Conservation (phyloP, 495 filamentous ascomycete genomes). For the Xylaria acuta region DNA sequence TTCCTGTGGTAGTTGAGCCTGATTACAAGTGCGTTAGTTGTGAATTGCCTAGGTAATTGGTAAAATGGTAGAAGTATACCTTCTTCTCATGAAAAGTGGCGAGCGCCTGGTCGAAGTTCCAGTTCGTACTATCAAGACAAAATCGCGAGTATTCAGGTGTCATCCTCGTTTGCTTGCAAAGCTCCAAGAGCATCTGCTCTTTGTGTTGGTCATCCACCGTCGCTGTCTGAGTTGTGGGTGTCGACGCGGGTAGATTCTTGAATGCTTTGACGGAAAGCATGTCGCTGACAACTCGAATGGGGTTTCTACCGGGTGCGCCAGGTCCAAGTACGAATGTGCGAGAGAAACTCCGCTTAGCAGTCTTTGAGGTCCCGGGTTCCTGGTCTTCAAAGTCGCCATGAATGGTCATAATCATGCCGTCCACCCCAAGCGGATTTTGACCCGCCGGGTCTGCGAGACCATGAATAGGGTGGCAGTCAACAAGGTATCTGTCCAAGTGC, state of each 20-base stretch:
- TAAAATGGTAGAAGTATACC: conserved; percentile 32
- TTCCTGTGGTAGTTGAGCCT: conserved; percentile 46
- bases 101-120: conserved; percentile 74
- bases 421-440: conserved; percentile 67
- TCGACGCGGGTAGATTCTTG: conserved; percentile 47
- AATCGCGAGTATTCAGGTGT: conserved; percentile 72
- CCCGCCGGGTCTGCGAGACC: conserved; percentile 74
- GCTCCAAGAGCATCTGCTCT: conserved; percentile 67
- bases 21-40: conserved; percentile 19
- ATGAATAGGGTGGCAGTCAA: conserved; percentile 81
- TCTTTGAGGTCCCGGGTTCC: conserved; percentile 57
- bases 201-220: conserved; percentile 43
- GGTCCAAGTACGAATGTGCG: conserved; percentile 85
- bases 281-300: conserved; percentile 81
- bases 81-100: conserved; percentile 67
- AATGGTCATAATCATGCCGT: conserved; percentile 78
- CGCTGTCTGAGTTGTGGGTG: conserved; percentile 25
- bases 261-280: conserved; percentile 71
- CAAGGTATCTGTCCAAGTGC: conserved; percentile 71
- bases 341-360: conserved; percentile 76
- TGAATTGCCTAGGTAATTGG: background rate
- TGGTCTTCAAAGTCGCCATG: conserved; percentile 86
- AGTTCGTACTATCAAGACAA: conserved; percentile 72
- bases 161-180: conserved; percentile 74
- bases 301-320: conserved; percentile 61